These are phyloP conservation scores for Hysterium pulicare DNA, from an alignment of 2,329 filamentous ascomycete species.

Conservation along the genomic window DNA sequence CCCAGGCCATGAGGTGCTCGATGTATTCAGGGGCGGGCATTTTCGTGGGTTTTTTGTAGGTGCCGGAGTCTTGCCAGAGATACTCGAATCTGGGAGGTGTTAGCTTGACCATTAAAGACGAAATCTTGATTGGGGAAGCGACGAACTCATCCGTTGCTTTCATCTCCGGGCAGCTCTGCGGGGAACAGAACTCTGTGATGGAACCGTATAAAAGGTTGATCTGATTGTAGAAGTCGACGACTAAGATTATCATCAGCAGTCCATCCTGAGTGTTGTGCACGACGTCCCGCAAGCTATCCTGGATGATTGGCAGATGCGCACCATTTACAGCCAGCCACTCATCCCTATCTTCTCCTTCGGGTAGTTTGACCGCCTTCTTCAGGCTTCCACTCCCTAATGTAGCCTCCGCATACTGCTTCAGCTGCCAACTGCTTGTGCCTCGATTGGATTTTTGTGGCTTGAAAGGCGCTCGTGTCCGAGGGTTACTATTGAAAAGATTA, in stretches of 20 bases:
- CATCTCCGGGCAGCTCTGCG: conserved; percentile 96
- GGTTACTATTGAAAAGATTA: conserved; percentile 60
- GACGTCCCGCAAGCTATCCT: conserved; percentile 10
- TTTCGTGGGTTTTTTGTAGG: conserved; percentile 94
- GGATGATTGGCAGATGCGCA: conserved; percentile 45
- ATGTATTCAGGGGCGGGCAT: conserved; percentile 98
- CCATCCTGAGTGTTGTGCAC: no score
- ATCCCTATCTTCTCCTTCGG: conserved; percentile 95
- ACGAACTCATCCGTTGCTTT: conserved; percentile 97
- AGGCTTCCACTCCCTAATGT: conserved; percentile 92
- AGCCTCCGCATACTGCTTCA: conserved; percentile 96
- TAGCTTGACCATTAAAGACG: neutral
- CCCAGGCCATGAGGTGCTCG: conserved; percentile 96
- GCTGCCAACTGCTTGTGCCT: conserved; percentile 85
- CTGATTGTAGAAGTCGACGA: conserved; percentile 99
- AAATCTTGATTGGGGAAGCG: neutral
- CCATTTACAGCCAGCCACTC: conserved; percentile 98
- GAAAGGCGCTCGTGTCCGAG: conserved; percentile 86
- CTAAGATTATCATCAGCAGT: conserved; percentile 44
- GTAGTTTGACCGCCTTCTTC: conserved; percentile 92
- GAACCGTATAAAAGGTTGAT: conserved; percentile 98
- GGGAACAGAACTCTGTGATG: conserved; percentile 98
- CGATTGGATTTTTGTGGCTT: conserved; percentile 81
- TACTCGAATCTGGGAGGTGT: conserved; percentile 75
- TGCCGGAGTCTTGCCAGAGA: conserved; percentile 94